Conservation (phyloP, 257 asterid species). For the Osmanthus fragrans region DNA sequence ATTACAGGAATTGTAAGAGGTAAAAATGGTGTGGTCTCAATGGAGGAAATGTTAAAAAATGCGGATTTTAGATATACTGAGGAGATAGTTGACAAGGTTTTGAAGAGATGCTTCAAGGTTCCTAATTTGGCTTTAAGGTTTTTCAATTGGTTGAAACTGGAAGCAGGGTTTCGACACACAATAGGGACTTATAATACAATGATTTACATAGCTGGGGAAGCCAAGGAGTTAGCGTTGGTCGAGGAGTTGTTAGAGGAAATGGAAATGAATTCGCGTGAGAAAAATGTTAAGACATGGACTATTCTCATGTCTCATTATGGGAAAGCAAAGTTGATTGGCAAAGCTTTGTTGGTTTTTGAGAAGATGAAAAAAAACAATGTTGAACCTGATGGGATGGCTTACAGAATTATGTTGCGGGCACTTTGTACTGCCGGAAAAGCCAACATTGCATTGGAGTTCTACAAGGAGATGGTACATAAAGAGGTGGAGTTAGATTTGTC, state of each 20-base stretch:
- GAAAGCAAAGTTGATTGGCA: conserved; percentile 50
- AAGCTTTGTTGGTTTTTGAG: conserved; percentile 65
- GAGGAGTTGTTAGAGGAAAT: conserved; percentile 65
- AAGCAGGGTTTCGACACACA: conserved; percentile 52
- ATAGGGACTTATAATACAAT: conserved; percentile 53
- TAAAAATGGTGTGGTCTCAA: conserved; percentile 31
- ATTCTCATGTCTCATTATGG: conserved; percentile 61
- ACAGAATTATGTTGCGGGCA: conserved; percentile 49
- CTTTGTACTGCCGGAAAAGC: conserved; percentile 59
- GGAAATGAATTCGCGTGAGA: conserved; percentile 51
- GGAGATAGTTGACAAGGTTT: conserved; percentile 67
- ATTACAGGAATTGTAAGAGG: conserved; percentile 68
- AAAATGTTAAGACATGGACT: conserved; percentile 77
- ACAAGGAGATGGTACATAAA: conserved; percentile 60
- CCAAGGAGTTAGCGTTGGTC: conserved; percentile 49
- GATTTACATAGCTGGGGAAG: conserved; percentile 66
- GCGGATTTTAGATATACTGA: conserved; percentile 41
- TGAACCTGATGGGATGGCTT: conserved; percentile 55
- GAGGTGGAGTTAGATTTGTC: conserved; percentile 46
- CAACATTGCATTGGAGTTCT: conserved; percentile 73
- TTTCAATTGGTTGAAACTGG: conserved; percentile 66
- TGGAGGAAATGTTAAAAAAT: conserved; percentile 67
- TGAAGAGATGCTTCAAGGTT: conserved; percentile 84
- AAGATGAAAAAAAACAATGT: conserved; percentile 66
- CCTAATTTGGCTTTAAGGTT: conserved; percentile 74